Evolutionary conservation across 164 flowering plant species (phyloP), one percentile per base, ranked within the genome.

Genomic region (grape (Vitis vinifera)): DNA sequence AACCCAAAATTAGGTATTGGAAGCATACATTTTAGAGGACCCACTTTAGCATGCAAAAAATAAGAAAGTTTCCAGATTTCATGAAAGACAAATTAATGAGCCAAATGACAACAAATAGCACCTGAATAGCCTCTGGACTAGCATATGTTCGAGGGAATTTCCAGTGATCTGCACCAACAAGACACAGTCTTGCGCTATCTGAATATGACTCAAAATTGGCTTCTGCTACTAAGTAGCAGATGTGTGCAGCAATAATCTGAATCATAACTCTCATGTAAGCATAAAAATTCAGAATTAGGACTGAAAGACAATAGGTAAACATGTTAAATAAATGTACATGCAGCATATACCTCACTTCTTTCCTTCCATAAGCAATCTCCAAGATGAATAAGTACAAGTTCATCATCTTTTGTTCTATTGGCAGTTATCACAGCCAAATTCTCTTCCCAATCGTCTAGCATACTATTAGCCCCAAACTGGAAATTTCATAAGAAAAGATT

Each of bases 101-200:
- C 62, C 55, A 62, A 65, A 72, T 44, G 8, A 17, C 50, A 64
- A 37, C 11, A 10, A 10, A 74, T 48, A 60, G 37, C n/a, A 96
- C 99, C 98, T 96, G 99, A 66, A 96, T 96, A 67, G 99, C 98
- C 76, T 89, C 95, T 48, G 99, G 99, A 78, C 90, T 91, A 27
- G 90, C 90, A 89, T 85, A 96, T 16, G 99, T 89, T 70, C 99
- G 90, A n/a, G 99, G 97, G 62, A 58, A 85, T 75, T 87, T 96
- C 91, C 82, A 88, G 74, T 96, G 99, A 85, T 96, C 96, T 30
- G 97, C 92, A 76, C 98, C 98, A 80, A 93, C 70, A 57, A 96
- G 98, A 74, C 99, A 96, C 58, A 96, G 63, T 77, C 99, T 89
- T 56, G 99, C 94, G 78, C 80, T 86, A 65, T 96, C 94, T 56